Conservation (phyloP, 257 asterid species). For the Solanum rostratum region DNA sequence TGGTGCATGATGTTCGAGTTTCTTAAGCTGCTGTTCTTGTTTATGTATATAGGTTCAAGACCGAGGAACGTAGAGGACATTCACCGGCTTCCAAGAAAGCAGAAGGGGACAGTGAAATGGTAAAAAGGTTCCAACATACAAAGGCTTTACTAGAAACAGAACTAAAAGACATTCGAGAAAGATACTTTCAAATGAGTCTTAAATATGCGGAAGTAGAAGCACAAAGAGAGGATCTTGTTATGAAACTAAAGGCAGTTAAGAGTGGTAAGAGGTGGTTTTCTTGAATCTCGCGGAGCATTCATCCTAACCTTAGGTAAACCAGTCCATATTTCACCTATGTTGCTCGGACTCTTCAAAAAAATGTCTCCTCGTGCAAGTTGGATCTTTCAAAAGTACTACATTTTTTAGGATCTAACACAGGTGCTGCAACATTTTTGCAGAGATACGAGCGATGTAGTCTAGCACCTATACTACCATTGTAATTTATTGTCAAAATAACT, state of each 20-base stretch:
- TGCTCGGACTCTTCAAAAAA: neutral
- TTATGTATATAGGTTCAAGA: conserved; percentile 13
- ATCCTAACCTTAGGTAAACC: neutral
- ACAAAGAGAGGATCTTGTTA: conserved; percentile 78
- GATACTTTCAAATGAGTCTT: conserved; percentile 83
- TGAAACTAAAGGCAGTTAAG: conserved; percentile 62
- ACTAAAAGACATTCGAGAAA: conserved; percentile 65
- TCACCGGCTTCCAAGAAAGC: conserved; percentile 12
- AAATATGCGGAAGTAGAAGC: conserved; percentile 88
- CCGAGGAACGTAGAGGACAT: conserved; percentile 15
- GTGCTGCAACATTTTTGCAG: neutral
- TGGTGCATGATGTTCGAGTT: neutral
- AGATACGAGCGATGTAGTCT: neutral
- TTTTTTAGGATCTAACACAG: neutral
- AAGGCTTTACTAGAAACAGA: conserved; percentile 71
- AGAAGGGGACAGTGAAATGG: conserved; percentile 17
- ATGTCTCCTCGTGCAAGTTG: neutral
- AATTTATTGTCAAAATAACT: neutral
- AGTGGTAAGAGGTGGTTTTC: conserved; percentile 62
- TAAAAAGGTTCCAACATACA: conserved; percentile 42
- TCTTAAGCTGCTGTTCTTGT: neutral
- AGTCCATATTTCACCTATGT: neutral
- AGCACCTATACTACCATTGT: neutral
- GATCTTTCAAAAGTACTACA: neutral
- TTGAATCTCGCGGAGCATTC: conserved; percentile 12